Evolutionary conservation across 2,329 filamentous ascomycete species (phyloP).

Genomic region (Trichoderma simmonsii): DNA sequence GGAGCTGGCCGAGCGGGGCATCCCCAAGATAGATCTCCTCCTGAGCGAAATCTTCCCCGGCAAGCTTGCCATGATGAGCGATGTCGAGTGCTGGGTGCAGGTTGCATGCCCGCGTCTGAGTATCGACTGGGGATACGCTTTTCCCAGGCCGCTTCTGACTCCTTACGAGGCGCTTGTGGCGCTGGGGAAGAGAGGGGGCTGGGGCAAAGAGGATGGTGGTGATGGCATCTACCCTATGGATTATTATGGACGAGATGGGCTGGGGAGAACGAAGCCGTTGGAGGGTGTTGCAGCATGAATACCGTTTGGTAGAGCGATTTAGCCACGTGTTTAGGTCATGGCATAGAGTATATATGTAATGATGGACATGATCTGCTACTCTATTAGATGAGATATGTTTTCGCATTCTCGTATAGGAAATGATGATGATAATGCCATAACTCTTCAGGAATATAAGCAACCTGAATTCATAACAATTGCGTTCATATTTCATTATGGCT

Average conservation of each 20-base stretch:
- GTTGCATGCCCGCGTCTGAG: conserved; percentile 94
- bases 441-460: background rate
- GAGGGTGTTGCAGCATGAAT: conserved; percentile 27
- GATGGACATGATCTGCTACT: background rate
- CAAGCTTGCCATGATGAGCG: conserved; percentile 87
- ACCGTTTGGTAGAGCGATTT: background rate
- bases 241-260: conserved; percentile 88
- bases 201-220: conserved; percentile 45
- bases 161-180: conserved; percentile 94
- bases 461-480: background rate
- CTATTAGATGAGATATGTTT: background rate
- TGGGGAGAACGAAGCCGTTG: conserved; percentile 70
- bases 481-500: background rate
- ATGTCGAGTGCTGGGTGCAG: conserved; percentile 98
- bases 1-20: conserved; percentile 65
- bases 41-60: conserved; percentile 95
- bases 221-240: conserved; percentile 89
- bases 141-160: conserved; percentile 80
- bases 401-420: background rate
- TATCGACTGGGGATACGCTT: conserved; percentile 99
- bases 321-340: background rate
- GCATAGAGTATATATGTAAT: background rate
- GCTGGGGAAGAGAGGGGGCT: conserved; percentile 75
- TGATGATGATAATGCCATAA: background rate
- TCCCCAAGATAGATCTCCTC: conserved; percentile 80